Percentiles rank a stretch among this genome's conserved stretches.
These are phyloP conservation scores for Raddia distichophylla DNA, from an alignment of 176 grass and related monocot genomes.

Conservation along the genomic window DNA sequence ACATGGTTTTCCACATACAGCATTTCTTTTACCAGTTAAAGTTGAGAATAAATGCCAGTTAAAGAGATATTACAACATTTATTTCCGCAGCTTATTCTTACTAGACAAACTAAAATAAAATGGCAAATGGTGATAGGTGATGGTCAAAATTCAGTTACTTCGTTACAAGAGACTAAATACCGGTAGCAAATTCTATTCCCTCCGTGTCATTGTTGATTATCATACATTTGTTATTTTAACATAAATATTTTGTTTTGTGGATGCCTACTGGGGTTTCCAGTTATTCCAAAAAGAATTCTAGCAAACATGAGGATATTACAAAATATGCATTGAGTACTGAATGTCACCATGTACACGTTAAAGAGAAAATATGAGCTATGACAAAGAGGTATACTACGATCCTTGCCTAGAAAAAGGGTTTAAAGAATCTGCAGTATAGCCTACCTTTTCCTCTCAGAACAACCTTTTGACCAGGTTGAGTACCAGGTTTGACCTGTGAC, in stretches of 20 bases:
- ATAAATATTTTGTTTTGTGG: background rate
- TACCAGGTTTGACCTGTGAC: constrained; percentile 83
- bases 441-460: constrained; percentile 98
- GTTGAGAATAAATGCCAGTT: background rate
- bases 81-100: background rate
- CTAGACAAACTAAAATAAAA: background rate
- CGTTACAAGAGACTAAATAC: background rate
- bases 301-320: background rate
- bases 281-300: constrained; percentile 16
- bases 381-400: background rate
- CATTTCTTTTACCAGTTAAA: background rate
- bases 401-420: too few relatives aligned
- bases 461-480: constrained; percentile 95
- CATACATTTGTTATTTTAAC: constrained; percentile 9
- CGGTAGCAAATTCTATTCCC: background rate
- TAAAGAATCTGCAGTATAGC: background rate
- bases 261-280: background rate
- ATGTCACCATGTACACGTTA: background rate
- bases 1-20: constrained; percentile 1
- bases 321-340: constrained; percentile 8
- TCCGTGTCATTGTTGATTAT: background rate
- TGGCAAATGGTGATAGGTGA: background rate
- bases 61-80: background rate
- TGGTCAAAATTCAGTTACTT: background rate
- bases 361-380: background rate